phyloP scores from a whole-genome alignment of 208 protist genomes.

The Porcisia hertigi region DNA sequence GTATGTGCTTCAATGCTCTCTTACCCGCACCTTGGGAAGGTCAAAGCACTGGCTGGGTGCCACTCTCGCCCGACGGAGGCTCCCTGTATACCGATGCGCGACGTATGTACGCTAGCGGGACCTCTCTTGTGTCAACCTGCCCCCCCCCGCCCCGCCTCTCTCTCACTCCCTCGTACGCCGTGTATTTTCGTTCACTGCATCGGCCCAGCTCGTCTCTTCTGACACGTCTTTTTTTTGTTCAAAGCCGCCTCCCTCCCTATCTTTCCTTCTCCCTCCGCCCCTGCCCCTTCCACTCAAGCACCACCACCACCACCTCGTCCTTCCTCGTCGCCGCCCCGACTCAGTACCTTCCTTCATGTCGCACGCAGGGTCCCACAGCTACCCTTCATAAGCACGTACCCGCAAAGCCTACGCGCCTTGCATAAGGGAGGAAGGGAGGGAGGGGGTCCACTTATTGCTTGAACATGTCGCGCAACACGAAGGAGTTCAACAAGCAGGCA shows the following conservation, averaged over 20 bases:
- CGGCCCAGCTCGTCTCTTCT: neutral
- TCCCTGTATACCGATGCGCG: neutral
- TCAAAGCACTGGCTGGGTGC: neutral
- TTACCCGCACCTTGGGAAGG: neutral
- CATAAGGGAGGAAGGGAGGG: neutral
- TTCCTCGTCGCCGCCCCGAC: neutral
- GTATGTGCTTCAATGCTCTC: neutral
- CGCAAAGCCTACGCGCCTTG: neutral
- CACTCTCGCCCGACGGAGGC: neutral
- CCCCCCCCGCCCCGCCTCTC: neutral
- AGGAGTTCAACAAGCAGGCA: slow-evolving; percentile 76
- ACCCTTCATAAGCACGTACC: neutral
- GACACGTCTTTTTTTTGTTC: neutral
- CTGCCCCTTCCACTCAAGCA: neutral
- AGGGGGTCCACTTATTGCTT: neutral
- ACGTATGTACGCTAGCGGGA: neutral
- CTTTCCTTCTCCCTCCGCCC: neutral
- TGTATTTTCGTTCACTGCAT: neutral
- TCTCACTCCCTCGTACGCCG: neutral
- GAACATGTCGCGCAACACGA: slow-evolving; percentile 80
- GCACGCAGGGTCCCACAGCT: neutral
- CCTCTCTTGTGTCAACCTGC: no score
- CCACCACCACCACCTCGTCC: neutral
- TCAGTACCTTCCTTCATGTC: neutral
- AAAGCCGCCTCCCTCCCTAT: neutral